These are phyloP conservation scores for Candida namnaoensis DNA, from an alignment of 805 yeast genomes.

Conservation along the genomic window DNA sequence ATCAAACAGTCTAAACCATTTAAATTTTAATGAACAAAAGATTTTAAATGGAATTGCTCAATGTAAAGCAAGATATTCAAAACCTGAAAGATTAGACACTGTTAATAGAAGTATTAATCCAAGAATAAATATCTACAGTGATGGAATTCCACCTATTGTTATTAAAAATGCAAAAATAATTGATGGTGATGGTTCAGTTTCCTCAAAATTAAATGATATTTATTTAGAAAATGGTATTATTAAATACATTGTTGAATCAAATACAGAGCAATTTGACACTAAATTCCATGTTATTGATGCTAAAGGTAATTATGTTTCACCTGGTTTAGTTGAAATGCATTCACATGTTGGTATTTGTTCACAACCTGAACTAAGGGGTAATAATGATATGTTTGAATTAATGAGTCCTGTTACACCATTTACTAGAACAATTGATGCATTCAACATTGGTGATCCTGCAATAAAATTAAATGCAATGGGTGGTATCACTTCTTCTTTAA, in stretches of 20 bases:
- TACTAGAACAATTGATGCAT: not conserved
- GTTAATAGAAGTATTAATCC: not conserved
- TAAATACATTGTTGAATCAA: too few species aligned
- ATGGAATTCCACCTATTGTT: not conserved
- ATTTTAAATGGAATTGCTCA: not conserved
- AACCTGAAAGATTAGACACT: not conserved
- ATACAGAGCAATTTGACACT: not conserved
- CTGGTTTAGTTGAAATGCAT: not conserved
- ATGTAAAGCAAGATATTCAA: too few species aligned
- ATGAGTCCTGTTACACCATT: not conserved
- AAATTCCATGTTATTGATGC: not conserved
- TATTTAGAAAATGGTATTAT: not conserved
- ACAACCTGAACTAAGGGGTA: not conserved
- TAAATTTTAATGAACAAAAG: not conserved
- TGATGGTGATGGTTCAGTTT: not conserved
- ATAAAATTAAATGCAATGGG: too few species aligned
- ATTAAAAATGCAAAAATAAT: not conserved
- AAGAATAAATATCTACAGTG: not conserved
- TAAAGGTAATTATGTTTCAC: not conserved
- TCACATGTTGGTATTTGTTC: not conserved
- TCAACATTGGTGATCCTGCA: too few species aligned
- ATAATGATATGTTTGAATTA: not conserved
- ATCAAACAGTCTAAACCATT: too few species aligned
- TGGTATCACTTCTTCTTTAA: too few species aligned
- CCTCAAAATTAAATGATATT: not conserved